Base-by-base conservation (phyloP, 140 eudicot genomes). In the Ambrosia hybrid region DNA sequence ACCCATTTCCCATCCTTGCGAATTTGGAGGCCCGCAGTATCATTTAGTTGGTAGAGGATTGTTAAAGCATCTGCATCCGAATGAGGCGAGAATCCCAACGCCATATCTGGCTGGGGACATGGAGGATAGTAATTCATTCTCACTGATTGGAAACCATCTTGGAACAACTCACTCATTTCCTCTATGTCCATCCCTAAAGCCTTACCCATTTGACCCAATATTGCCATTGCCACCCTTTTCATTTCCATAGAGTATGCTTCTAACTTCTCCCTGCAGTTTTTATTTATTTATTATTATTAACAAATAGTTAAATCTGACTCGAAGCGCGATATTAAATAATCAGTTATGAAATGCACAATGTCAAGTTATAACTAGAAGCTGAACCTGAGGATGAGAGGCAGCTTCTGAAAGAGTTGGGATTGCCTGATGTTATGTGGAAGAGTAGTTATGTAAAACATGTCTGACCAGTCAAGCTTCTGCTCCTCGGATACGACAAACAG, bases 401-500 rank as follows among this genome's bases (percentile, higher is more conserved):
- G 46, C 62, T 83, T 81, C 16, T 82, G 81, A 51, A 88, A 83
- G 46, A 91, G 75, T 17, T 85, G 80, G 45, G 73, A 30, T 17
- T 72, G 80, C 68, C 92, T 69, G 34, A 83, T 75, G 67, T 39
- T 46, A n/a, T 39, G 70, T 39, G 97, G 97, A 36, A 83, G 82
- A 10, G 97, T 83, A 61, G 86, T 82, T 16, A 88, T 60, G 84
- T 75, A 85, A 76, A 91, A 87, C 87, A 87, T 82, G 84, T 91
- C 97, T 0, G 85, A 78, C 97, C 97, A 91, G 58, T 91, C 97
- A 48, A 88, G 90, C 87, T 91, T 88, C 46, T 91, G 97, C 16
- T 80, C 88, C 73, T 87, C 92, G 5, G 95, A 85, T 43, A 88
- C 85, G 70, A 87, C 95, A 76, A 91, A 85, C 43, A 86, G 76